Conservation (phyloP, 176 grass and related monocot genomes). For the Oryza glumipatula region DNA sequence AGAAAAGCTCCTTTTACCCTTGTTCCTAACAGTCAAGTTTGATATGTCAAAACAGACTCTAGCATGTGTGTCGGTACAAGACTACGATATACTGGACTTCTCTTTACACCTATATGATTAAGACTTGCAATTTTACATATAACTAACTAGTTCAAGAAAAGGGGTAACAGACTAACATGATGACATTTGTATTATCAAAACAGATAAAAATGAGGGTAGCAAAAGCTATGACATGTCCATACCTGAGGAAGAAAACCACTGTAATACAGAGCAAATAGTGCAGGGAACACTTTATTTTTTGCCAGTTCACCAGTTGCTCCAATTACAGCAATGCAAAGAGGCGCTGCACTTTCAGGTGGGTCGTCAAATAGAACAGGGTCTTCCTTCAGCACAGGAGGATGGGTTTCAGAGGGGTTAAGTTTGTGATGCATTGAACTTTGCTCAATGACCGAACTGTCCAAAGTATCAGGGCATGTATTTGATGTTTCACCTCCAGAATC, state of each 20-base stretch:
- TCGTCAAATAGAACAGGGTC: slow-evolving; percentile 11
- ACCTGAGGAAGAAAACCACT: slow-evolving; percentile 87
- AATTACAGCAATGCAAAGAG: slow-evolving; percentile 92
- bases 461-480: slow-evolving; percentile 42
- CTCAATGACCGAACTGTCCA: slow-evolving; percentile 42
- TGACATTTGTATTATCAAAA: background rate
- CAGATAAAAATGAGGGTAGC: background rate
- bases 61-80: background rate
- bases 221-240: slow-evolving; percentile 31
- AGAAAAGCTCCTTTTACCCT: background rate
- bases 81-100: background rate
- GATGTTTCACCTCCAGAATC: slow-evolving; percentile 59
- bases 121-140: background rate
- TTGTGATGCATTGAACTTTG: slow-evolving; percentile 1
- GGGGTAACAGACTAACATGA: too few species aligned
- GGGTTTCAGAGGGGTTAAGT: slow-evolving; percentile 19
- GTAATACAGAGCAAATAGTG: slow-evolving; percentile 88
- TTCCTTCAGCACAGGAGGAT: slow-evolving; percentile 33
- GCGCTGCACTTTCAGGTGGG: slow-evolving; percentile 29
- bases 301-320: slow-evolving; percentile 94
- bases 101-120: background rate
- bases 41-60: background rate
- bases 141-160: slow-evolving; percentile 1
- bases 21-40: too few species aligned
- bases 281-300: slow-evolving; percentile 87